Evolutionary conservation across 805 yeast species (phyloP).

Genomic region (Grigorovia transvaalensis): DNA sequence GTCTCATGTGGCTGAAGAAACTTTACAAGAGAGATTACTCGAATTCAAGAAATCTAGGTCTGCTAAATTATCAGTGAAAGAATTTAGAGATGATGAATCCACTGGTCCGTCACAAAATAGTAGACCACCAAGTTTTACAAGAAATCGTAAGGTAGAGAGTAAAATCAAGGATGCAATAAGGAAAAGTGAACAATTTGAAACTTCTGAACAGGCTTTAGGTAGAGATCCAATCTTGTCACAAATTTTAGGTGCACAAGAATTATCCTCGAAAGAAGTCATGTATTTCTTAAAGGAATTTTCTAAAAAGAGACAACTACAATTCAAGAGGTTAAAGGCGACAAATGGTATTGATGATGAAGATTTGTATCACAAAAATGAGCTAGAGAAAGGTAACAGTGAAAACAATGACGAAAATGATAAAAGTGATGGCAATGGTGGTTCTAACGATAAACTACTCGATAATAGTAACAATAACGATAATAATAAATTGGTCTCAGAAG

Average conservation of each 20-base stretch:
- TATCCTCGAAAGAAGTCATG: conserved; percentile 38
- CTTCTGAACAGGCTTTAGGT: conserved; percentile 32
- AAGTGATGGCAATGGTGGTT: background rate
- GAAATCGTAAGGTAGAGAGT: conserved; percentile 46
- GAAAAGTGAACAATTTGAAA: conserved; percentile 19
- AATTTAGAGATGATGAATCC: conserved; percentile 45
- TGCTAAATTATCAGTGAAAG: conserved; percentile 59
- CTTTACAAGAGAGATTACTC: conserved; percentile 78
- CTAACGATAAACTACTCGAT: conserved; percentile 2
- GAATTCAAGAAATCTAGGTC: conserved; percentile 77
- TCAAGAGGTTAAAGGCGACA: conserved; percentile 20
- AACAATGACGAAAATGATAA: conserved; percentile 4
- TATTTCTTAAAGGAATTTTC: conserved; percentile 27
- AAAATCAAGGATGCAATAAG: conserved; percentile 29
- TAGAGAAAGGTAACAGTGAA: conserved; percentile 13
- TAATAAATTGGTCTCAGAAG: conserved; percentile 1
- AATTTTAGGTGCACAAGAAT: conserved; percentile 34
- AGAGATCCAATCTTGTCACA: conserved; percentile 36
- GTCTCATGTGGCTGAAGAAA: conserved; percentile 90
- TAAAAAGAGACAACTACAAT: conserved; percentile 20
- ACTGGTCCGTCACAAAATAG: conserved; percentile 22
- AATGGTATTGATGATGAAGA: conserved; percentile 27
- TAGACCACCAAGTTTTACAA: conserved; percentile 75
- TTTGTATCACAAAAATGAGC: conserved; percentile 5
- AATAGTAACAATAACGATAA: background rate